A percentile compares a stretch with the other conserved stretches of the same genome.
phyloP scores from a whole-genome alignment of 1,139 yeast species.

The Arxiozyma telluris region DNA sequence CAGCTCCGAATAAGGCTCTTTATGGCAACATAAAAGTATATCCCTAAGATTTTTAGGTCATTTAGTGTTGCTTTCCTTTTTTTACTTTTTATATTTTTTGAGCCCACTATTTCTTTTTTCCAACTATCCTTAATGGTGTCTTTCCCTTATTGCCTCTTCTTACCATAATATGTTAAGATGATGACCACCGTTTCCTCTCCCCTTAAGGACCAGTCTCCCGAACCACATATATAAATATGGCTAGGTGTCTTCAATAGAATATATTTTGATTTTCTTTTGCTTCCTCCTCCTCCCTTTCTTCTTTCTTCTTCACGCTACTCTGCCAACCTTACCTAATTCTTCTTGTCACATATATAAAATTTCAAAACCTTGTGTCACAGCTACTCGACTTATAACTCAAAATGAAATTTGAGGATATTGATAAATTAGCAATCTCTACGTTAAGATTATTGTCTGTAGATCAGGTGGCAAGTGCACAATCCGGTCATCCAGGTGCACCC shows the following conservation, averaged over 20 bases:
- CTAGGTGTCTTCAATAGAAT: background rate
- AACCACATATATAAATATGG: background rate
- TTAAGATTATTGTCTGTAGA: conserved; percentile 89
- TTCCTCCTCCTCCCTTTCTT: background rate
- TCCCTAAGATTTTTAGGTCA: background rate
- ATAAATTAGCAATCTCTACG: conserved; percentile 72
- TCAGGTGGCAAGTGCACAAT: conserved; percentile 79
- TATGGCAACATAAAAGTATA: no score
- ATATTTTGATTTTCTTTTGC: no score
- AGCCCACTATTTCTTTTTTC: no score
- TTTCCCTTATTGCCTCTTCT: background rate
- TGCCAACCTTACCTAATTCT: background rate
- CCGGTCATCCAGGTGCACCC: conserved; percentile 99
- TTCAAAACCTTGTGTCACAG: background rate
- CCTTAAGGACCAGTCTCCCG: background rate
- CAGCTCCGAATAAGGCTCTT: background rate
- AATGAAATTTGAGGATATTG: conserved; percentile 42
- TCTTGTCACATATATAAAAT: no score
- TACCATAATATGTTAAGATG: no score
- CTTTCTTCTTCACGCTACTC: background rate
- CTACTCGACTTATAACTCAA: no score
- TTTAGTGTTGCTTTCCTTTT: background rate
- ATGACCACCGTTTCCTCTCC: background rate
- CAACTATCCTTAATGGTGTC: background rate
- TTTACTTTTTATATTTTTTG: no score